Base-by-base conservation (phyloP, 306 rosid species). In the Parietaria judaica region DNA sequence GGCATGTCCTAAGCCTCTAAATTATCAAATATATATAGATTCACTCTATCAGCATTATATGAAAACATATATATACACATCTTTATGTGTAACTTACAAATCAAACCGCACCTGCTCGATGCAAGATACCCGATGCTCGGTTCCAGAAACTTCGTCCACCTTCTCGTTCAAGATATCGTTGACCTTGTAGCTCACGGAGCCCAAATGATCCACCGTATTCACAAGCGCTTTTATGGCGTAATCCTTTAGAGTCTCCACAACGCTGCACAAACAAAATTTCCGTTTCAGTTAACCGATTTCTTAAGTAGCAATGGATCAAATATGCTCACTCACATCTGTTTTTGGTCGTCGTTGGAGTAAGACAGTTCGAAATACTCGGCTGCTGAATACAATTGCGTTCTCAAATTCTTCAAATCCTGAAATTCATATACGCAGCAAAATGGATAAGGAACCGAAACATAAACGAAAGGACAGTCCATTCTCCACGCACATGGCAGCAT, bases 201-300 rank as follows among this genome's bases (percentile, higher is more conserved):
- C 99, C 72, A 94, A 74, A 74, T 94, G 99, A 74, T 94, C 99
- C 80, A 94, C 99, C 3, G 99, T 94, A 83, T 88, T 94, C 64
- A 94, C 99, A 46, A 94, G 84, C 51, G 99, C 99, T 74, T 94
- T 94, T 57, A 89, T 79, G 55, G 99, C 90, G 76, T 94, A 94
- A 73, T 94, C 99, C 76, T 86, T 88, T 84, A 94, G 74, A 13
- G 97, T 88, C 62, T 94, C 99, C 55, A 94, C 87, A 74, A 88
- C 95, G 51, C 99, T 94, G 75, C 79, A 67, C 15, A 65, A 64
- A 6, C 54, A 35, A 48, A 41, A 51, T 3, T 50, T 35, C 16
- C 43, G 34, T 52, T 56, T 23, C 55, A 36, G 6, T 15, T 8
- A 31, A 41, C 70, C 58, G 50, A 76, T 14, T 12, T 36, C 41